Percentiles rank a stretch among this genome's conserved stretches.
These are phyloP conservation scores for Casaregolazyma lundiana DNA, from an alignment of 1,139 yeast species.

Conservation along the genomic window DNA sequence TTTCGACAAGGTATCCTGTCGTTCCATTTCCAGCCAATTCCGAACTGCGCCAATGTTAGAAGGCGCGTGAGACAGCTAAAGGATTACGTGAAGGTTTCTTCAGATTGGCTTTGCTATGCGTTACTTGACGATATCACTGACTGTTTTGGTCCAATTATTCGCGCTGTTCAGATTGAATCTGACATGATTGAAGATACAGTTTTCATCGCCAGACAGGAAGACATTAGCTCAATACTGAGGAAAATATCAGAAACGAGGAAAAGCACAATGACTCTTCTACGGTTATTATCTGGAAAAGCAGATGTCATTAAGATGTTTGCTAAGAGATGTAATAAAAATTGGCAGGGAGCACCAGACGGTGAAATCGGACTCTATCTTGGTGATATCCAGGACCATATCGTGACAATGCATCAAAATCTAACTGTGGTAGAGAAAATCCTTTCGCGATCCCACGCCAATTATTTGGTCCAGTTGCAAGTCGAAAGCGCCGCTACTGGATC, in stretches of 20 bases:
- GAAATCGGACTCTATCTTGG: slow-evolving; percentile 69
- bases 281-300: slow-evolving; percentile 88
- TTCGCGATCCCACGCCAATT: slow-evolving; percentile 86
- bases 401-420: slow-evolving; percentile 91
- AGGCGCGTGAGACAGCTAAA: slow-evolving; percentile 86
- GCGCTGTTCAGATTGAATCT: slow-evolving; percentile 82
- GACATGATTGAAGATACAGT: slow-evolving; percentile 88
- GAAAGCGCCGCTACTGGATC: slow-evolving; percentile 84
- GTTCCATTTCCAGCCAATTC: slow-evolving; percentile 78
- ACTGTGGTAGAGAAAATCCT: slow-evolving; percentile 88
- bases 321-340: slow-evolving; percentile 80
- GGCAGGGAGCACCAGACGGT: slow-evolving; percentile 38
- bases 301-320: slow-evolving; percentile 98
- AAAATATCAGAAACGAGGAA: slow-evolving; percentile 86
- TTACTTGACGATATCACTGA: slow-evolving; percentile 91
- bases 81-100: slow-evolving; percentile 79
- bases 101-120: slow-evolving; percentile 95
- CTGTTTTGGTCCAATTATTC: slow-evolving; percentile 87
- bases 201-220: slow-evolving; percentile 56
- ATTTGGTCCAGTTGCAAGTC: slow-evolving; percentile 89
- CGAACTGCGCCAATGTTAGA: slow-evolving; percentile 82
- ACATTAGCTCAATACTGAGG: slow-evolving; percentile 60
- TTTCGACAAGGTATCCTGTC: slow-evolving; percentile 79
- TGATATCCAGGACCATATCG: slow-evolving; percentile 96
- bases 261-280: slow-evolving; percentile 87